These are phyloP conservation scores for Amaranthus hypochondriacus DNA, from an alignment of 148 eudicot species.

Conservation along the genomic window DNA sequence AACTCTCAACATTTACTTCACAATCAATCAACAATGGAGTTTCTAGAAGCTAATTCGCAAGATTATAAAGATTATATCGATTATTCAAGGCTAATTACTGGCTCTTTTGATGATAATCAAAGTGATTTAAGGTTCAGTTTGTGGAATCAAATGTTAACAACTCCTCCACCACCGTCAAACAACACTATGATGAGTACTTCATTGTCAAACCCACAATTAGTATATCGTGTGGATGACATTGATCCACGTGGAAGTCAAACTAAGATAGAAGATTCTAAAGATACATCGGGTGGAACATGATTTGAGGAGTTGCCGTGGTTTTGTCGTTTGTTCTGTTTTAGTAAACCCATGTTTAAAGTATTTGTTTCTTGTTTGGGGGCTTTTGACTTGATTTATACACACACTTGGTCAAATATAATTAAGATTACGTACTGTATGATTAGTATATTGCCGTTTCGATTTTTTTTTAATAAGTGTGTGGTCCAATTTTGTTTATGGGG, in stretches of 20 bases:
- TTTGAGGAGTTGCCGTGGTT: background rate
- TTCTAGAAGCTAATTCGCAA: background rate
- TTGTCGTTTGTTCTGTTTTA: slow-evolving; percentile 18
- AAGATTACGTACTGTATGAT: background rate
- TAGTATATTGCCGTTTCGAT: no score
- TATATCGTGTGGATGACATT: background rate
- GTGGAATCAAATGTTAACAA: slow-evolving; percentile 21
- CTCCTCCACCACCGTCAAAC: background rate
- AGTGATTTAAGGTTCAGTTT: slow-evolving; percentile 9
- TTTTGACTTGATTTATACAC: slow-evolving; percentile 10
- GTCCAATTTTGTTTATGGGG: no score
- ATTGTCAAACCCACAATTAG: background rate
- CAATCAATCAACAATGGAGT: slow-evolving; percentile 17
- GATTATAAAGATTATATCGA: slow-evolving; percentile 30
- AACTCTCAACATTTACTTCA: background rate
- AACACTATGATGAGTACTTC: slow-evolving; percentile 7
- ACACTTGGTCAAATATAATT: slow-evolving; percentile 17
- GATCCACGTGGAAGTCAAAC: slow-evolving; percentile 27
- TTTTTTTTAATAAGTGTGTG: no score
- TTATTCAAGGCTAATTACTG: slow-evolving; percentile 26
- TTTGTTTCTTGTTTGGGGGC: background rate
- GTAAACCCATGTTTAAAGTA: slow-evolving; percentile 5
- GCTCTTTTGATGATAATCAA: slow-evolving; percentile 10
- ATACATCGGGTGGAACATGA: slow-evolving; percentile 21
- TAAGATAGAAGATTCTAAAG: slow-evolving; percentile 10